Evolutionary conservation across 495 filamentous ascomycete species (phyloP).

Genomic region (Daldinia childiae): DNA sequence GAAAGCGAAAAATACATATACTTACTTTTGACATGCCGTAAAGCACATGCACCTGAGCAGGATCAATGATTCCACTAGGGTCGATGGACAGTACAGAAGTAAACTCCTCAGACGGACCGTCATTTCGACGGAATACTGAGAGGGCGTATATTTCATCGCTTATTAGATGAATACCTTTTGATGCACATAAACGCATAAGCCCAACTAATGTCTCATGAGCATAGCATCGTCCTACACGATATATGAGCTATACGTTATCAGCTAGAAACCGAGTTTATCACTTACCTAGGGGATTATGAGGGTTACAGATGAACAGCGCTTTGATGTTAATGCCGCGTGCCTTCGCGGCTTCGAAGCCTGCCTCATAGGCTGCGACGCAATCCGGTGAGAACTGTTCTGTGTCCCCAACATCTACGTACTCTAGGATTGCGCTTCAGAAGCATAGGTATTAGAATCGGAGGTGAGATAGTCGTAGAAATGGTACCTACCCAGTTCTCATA

Average conservation of each 20-base stretch:
- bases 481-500: slow-evolving; percentile 43
- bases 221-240: slow-evolving; percentile 57
- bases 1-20: background rate
- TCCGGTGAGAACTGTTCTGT: slow-evolving; percentile 55
- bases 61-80: slow-evolving; percentile 58
- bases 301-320: slow-evolving; percentile 66
- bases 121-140: slow-evolving; percentile 58
- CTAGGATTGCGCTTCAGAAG: slow-evolving; percentile 46
- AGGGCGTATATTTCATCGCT: slow-evolving; percentile 72
- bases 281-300: slow-evolving; percentile 68
- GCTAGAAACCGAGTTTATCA: background rate
- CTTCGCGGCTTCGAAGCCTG: slow-evolving; percentile 36
- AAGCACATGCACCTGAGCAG: slow-evolving; percentile 63
- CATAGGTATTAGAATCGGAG: slow-evolving; percentile 12
- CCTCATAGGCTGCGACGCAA: slow-evolving; percentile 41
- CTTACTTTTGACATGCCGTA: slow-evolving; percentile 67
- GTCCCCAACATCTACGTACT: slow-evolving; percentile 57
- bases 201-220: slow-evolving; percentile 55
- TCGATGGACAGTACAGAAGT: slow-evolving; percentile 64
- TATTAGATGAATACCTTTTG: slow-evolving; percentile 66
- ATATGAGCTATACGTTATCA: slow-evolving; percentile 6
- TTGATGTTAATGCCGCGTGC: slow-evolving; percentile 49
- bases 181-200: slow-evolving; percentile 63
- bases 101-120: slow-evolving; percentile 54
- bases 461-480: background rate